Conservation (phyloP, 495 filamentous ascomycete species). For the Pyrenula aspistea region DNA sequence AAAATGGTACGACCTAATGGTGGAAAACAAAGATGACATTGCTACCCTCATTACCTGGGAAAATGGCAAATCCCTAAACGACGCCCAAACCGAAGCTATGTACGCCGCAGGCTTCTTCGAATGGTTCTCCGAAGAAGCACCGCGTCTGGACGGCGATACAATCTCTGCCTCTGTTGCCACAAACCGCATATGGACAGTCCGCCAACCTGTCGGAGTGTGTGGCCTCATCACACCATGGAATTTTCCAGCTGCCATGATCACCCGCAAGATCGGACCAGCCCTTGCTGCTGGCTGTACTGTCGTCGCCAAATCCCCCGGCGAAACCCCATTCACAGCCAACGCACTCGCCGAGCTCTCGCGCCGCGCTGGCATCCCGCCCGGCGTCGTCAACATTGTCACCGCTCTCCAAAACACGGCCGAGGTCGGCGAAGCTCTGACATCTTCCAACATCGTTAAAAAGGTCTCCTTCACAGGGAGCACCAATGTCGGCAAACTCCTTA, state of each 20-base stretch:
- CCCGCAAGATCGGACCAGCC: conserved; percentile 43
- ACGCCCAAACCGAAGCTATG: conserved; percentile 60
- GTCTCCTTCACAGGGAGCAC: conserved; percentile 87
- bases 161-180: conserved; percentile 45
- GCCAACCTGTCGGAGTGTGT: conserved; percentile 25
- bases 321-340: conserved; percentile 76
- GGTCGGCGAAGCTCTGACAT: conserved; percentile 62
- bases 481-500: conserved; percentile 73
- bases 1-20: conserved; percentile 64
- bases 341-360: conserved; percentile 74
- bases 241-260: conserved; percentile 46
- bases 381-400: conserved; percentile 75
- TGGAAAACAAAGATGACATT: conserved; percentile 65
- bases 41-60: conserved; percentile 51
- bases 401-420: conserved; percentile 57
- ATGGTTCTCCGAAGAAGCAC: conserved; percentile 73
- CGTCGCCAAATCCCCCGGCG: conserved; percentile 71
- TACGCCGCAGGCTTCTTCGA: conserved; percentile 73
- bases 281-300: conserved; percentile 77
- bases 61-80: conserved; percentile 63
- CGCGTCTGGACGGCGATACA: conserved; percentile 57
- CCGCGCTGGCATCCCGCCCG: conserved; percentile 73
- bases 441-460: conserved; percentile 61
- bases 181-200: conserved; percentile 20
- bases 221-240: conserved; percentile 49